Conservation (phyloP, 192 early-diverging fungal genomes). For the Geranomyces michiganensis region DNA sequence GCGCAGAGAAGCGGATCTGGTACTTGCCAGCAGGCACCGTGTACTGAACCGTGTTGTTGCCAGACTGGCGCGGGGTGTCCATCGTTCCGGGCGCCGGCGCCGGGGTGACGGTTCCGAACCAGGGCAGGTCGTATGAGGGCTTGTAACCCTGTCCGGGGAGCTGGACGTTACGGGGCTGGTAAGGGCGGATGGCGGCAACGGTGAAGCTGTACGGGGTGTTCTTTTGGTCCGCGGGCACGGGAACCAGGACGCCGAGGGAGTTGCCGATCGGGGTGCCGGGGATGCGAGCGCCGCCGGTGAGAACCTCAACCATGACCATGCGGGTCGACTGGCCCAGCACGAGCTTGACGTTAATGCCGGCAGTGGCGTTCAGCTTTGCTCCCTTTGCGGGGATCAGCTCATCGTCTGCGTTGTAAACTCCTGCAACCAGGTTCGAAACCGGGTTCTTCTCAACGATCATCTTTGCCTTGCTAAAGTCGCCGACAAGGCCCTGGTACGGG, state of each 20-base stretch:
- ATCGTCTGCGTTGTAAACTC: neutral
- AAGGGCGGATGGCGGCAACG: conserved; percentile 2
- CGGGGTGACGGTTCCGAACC: conserved; percentile 15
- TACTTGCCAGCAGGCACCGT: conserved; percentile 37
- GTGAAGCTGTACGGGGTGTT: conserved; percentile 22
- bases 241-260: conserved; percentile 20
- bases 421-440: neutral
- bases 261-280: neutral
- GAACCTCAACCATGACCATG: conserved; percentile 12
- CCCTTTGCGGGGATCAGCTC: conserved; percentile 2
- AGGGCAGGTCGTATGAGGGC: conserved; percentile 1
- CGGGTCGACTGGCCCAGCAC: conserved; percentile 21
- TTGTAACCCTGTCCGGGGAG: conserved; percentile 1
- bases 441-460: conserved; percentile 20
- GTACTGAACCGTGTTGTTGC: neutral
- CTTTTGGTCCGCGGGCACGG: neutral
- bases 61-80: conserved; percentile 12
- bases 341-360: conserved; percentile 9
- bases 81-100: neutral
- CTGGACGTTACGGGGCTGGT: conserved; percentile 20
- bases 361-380: conserved; percentile 27
- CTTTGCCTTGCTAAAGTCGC: conserved; percentile 23
- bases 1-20: conserved; percentile 35
- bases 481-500: conserved; percentile 36
- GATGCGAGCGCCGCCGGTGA: neutral